phyloP scores from a whole-genome alignment of 495 filamentous ascomycete species.

The Talaromyces thailandensis region DNA sequence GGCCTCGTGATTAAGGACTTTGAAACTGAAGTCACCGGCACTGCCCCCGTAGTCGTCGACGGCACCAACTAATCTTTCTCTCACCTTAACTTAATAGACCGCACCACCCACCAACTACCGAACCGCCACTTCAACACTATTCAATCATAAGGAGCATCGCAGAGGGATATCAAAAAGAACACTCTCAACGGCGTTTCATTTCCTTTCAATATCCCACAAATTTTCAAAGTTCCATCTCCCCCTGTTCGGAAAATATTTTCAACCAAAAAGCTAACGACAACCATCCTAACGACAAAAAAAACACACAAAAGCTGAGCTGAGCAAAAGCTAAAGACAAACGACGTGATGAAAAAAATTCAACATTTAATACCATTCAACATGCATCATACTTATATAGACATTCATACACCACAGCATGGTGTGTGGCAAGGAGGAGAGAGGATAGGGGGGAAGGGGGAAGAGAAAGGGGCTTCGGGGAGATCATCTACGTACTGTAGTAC shows the following conservation, averaged over 20 bases:
- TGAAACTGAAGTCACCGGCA: slow-evolving; percentile 10
- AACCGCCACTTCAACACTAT: neutral
- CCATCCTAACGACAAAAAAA: neutral
- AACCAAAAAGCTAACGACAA: neutral
- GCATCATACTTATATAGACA: slow-evolving; percentile 3
- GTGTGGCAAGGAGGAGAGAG: neutral
- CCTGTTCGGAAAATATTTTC: neutral
- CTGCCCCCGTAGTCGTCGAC: neutral
- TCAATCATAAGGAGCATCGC: neutral
- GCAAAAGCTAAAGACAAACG: neutral
- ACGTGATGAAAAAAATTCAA: slow-evolving; percentile 9
- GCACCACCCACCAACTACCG: neutral
- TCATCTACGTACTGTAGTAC: neutral
- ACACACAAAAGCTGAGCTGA: neutral
- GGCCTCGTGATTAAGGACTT: slow-evolving; percentile 61
- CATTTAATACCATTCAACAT: slow-evolving; percentile 10
- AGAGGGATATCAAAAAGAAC: neutral
- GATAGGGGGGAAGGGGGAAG: neutral
- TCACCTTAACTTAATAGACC: neutral
- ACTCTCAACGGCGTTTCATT: neutral
- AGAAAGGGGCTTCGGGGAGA: neutral
- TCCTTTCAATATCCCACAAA: neutral
- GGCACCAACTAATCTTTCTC: neutral
- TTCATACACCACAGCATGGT: neutral
- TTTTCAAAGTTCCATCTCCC: neutral